Percentiles rank a stretch among this genome's conserved stretches.
phyloP scores from a whole-genome alignment of 768 basidiomycete genomes.

The Lactarius psammicola region DNA sequence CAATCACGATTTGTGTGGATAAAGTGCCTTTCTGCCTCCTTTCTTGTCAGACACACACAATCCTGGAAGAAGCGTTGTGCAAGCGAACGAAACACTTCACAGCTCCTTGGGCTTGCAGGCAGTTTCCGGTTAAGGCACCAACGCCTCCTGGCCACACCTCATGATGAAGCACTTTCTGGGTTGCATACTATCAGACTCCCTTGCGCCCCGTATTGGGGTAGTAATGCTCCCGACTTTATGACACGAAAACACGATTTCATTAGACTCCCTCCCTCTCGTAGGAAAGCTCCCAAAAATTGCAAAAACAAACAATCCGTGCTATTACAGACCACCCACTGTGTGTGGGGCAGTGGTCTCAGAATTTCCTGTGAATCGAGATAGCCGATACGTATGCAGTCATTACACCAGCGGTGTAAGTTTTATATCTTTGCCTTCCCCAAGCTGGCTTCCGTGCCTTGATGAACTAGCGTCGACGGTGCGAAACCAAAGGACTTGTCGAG shows the following conservation, averaged over 20 bases:
- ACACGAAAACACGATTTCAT: neutral
- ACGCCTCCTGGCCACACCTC: too few relatives aligned
- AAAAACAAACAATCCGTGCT: neutral
- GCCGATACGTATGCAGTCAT: neutral
- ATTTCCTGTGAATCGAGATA: neutral
- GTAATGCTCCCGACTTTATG: neutral
- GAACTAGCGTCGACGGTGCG: conserved; percentile 79
- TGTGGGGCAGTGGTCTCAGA: neutral
- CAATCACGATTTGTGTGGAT: neutral
- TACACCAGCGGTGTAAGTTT: neutral
- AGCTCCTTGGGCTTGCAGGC: neutral
- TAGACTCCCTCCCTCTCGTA: neutral
- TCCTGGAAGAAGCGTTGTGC: neutral
- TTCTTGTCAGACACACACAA: neutral
- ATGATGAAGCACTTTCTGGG: too few relatives aligned
- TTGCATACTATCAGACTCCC: too few relatives aligned
- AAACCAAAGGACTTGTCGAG: conserved; percentile 79
- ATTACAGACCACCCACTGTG: neutral
- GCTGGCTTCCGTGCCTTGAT: conserved; percentile 64
- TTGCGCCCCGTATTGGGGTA: too few relatives aligned
- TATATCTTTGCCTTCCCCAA: conserved; percentile 67
- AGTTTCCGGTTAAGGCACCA: neutral
- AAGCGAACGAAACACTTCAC: neutral
- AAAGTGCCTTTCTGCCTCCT: neutral
- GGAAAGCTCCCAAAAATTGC: neutral